Evolutionary conservation across 257 asterid species (phyloP).

Genomic region (Mitragyna speciosa): DNA sequence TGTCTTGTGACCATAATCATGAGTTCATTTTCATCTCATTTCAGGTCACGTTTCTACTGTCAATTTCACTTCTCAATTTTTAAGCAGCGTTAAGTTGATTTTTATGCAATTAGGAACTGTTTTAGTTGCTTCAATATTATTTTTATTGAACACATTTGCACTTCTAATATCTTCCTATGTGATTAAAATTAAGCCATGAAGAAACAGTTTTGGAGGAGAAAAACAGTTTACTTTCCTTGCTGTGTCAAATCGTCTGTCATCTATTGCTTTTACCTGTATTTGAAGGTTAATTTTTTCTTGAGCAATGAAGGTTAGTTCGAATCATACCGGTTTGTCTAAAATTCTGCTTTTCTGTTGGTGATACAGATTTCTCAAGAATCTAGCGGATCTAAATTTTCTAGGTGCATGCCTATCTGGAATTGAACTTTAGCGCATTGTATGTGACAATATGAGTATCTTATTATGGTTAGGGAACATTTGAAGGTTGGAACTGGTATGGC

Average conservation of each 20-base stretch:
- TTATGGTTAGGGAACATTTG: slow-evolving; percentile 49
- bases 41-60: not conserved
- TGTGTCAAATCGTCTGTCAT: too few relatives aligned
- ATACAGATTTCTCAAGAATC: not conserved
- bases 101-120: not conserved
- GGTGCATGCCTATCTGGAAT: not conserved
- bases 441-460: not conserved
- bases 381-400: not conserved
- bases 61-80: not conserved
- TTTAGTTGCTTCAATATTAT: not conserved
- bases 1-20: not conserved
- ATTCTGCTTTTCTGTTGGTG: not conserved
- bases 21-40: not conserved
- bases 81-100: not conserved
- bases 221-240: not conserved
- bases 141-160: not conserved
- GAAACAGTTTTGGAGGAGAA: not conserved
- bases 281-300: not conserved
- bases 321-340: not conserved
- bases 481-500: slow-evolving; percentile 79
- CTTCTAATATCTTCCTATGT: not conserved
- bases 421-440: not conserved
- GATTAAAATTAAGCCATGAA: not conserved
- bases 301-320: not conserved
- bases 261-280: not conserved